phyloP scores from a whole-genome alignment of 345 rosid genomes.

The Lumnitzera racemosa region DNA sequence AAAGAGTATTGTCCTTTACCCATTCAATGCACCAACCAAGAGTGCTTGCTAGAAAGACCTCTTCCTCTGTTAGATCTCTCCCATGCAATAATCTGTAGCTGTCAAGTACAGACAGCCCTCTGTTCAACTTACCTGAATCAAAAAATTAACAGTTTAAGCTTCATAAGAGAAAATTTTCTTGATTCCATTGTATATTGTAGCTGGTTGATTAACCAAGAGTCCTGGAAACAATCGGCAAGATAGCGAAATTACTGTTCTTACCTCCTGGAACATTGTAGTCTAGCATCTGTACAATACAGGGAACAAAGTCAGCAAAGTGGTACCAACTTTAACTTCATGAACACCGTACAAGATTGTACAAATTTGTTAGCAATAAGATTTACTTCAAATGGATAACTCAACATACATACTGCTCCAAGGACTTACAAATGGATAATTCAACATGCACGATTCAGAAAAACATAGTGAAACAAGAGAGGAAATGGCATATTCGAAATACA shows the following conservation, averaged over 20 bases:
- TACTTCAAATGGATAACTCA: too few species aligned
- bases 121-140: slow-evolving; percentile 68
- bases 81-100: slow-evolving; percentile 65
- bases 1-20: slow-evolving; percentile 28
- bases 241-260: slow-evolving; percentile 14
- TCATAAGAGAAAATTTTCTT: not conserved
- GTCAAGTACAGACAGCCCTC: slow-evolving; percentile 90
- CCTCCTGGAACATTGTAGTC: slow-evolving; percentile 95
- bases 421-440: too few species aligned
- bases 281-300: slow-evolving; percentile 58
- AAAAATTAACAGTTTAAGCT: slow-evolving; percentile 2
- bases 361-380: too few species aligned
- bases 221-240: not conserved
- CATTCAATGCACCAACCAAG: slow-evolving; percentile 95
- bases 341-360: too few species aligned
- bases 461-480: too few species aligned
- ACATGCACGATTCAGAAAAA: too few species aligned
- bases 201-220: not conserved
- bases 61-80: slow-evolving; percentile 52
- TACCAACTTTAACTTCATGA: too few species aligned
- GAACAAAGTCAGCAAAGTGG: slow-evolving; percentile 4
- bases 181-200: not conserved
- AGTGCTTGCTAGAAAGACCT: slow-evolving; percentile 55
- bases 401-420: too few species aligned
- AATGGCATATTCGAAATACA: too few species aligned